These are phyloP conservation scores for Claviceps cyperi DNA, from an alignment of 2,329 filamentous ascomycete species.

Conservation along the genomic window DNA sequence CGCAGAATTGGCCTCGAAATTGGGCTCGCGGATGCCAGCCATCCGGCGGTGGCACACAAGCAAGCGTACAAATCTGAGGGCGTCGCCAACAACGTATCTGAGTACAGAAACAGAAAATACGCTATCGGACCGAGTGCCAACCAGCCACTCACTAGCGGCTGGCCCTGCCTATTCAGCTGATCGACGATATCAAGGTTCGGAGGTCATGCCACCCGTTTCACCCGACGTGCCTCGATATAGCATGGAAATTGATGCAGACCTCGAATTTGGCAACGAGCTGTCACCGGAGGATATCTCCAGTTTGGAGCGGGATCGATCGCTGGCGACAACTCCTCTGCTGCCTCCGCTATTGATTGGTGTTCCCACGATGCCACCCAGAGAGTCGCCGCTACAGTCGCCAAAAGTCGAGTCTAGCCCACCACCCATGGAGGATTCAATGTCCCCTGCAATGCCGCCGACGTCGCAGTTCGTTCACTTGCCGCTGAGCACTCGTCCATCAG, in stretches of 20 bases:
- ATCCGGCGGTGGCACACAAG: slow-evolving; percentile 35
- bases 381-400: slow-evolving; percentile 79
- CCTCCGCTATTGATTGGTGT: slow-evolving; percentile 61
- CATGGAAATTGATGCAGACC: slow-evolving; percentile 33
- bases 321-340: slow-evolving; percentile 70
- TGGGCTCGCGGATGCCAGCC: slow-evolving; percentile 46
- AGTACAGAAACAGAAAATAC: slow-evolving; percentile 73
- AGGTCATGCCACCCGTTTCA: slow-evolving; percentile 41
- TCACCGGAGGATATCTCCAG: slow-evolving; percentile 26
- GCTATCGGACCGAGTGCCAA: slow-evolving; percentile 55
- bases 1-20: slow-evolving; percentile 46
- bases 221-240: slow-evolving; percentile 49
- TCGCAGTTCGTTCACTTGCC: slow-evolving; percentile 36
- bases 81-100: slow-evolving; percentile 63
- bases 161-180: slow-evolving; percentile 32
- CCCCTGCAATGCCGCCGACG: slow-evolving; percentile 30
- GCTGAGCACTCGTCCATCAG: slow-evolving; percentile 62
- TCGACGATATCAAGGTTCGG: slow-evolving; percentile 28
- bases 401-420: slow-evolving; percentile 21
- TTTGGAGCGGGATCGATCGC: slow-evolving; percentile 41
- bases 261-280: slow-evolving; percentile 11
- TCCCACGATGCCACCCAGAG: slow-evolving; percentile 39
- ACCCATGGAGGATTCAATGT: slow-evolving; percentile 2
- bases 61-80: slow-evolving; percentile 29
- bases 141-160: slow-evolving; percentile 66